Conservation (phyloP, 306 rosid species). For the Glycine latifolia region DNA sequence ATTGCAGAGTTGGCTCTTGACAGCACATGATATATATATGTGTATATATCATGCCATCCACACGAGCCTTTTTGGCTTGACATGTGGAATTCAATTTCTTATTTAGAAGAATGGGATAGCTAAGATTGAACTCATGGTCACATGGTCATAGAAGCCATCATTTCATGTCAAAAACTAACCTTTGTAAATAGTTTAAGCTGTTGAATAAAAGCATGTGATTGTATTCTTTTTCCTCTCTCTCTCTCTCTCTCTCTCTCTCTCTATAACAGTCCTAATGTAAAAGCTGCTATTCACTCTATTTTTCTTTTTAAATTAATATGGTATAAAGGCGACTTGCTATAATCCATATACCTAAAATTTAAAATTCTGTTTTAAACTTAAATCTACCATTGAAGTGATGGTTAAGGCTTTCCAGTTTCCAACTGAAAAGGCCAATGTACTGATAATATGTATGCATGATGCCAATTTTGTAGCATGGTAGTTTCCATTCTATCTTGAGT, state of each 20-base stretch:
- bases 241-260: neutral
- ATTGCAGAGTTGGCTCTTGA: neutral
- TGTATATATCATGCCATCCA: neutral
- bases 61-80: neutral
- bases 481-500: conserved; percentile 14
- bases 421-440: conserved; percentile 6
- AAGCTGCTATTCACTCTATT: conserved; percentile 6
- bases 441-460: conserved; percentile 17
- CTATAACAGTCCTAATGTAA: neutral
- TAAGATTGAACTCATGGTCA: conserved; percentile 27
- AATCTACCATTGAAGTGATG: conserved; percentile 7
- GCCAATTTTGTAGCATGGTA: conserved; percentile 6
- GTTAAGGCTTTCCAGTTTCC: conserved; percentile 22
- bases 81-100: conserved; percentile 24
- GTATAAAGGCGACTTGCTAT: conserved; percentile 10
- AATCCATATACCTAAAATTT: conserved; percentile 24
- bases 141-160: conserved; percentile 38
- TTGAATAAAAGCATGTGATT: conserved; percentile 31
- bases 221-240: neutral
- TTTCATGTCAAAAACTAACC: conserved; percentile 30
- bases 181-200: neutral
- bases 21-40: neutral
- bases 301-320: neutral
- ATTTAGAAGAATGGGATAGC: conserved; percentile 1
- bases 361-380: conserved; percentile 12